Conservation (phyloP, 2,329 filamentous ascomycete genomes). For the Trichothecium roseum region DNA sequence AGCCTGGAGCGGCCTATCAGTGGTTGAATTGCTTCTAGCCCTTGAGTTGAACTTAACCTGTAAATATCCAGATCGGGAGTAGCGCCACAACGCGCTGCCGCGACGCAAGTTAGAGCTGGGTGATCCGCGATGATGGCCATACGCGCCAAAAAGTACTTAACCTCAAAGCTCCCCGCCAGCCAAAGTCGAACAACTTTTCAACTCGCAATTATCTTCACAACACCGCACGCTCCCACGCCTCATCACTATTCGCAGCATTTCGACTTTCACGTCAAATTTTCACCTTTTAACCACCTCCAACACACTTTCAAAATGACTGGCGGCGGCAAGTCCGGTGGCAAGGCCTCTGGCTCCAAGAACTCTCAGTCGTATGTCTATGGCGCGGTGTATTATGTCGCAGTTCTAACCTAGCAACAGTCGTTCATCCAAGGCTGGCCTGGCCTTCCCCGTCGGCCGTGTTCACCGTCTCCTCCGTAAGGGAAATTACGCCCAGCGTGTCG, state of each 20-base stretch:
- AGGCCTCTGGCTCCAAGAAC: slow-evolving; percentile 98
- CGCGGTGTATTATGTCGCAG: slow-evolving; percentile 3
- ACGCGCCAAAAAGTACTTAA: slow-evolving; percentile 49
- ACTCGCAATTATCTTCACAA: not conserved
- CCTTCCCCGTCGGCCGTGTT: slow-evolving; percentile 98
- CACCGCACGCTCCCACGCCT: slow-evolving; percentile 13
- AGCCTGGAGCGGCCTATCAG: no score
- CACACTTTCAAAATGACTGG: slow-evolving; percentile 87
- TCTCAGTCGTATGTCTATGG: slow-evolving; percentile 80
- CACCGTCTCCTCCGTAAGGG: slow-evolving; percentile 98
- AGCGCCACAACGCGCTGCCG: slow-evolving; percentile 18
- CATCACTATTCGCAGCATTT: slow-evolving; percentile 14
- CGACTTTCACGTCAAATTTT: slow-evolving; percentile 11
- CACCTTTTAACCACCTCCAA: slow-evolving; percentile 16
- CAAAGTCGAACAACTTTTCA: slow-evolving; percentile 19
- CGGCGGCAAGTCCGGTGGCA: slow-evolving; percentile 99
- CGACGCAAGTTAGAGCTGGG: slow-evolving; percentile 14
- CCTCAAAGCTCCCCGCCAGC: slow-evolving; percentile 33
- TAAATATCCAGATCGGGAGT: slow-evolving; percentile 19
- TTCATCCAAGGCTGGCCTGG: slow-evolving; percentile 98
- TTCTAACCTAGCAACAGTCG: slow-evolving; percentile 46
- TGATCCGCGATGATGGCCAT: slow-evolving; percentile 40
- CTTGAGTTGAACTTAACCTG: no score
- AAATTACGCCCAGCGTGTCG: slow-evolving; percentile 99
- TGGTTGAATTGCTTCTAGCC: no score